These are phyloP conservation scores for Jatropha podagrica DNA, from an alignment of 441 rosid species.

Conservation along the genomic window DNA sequence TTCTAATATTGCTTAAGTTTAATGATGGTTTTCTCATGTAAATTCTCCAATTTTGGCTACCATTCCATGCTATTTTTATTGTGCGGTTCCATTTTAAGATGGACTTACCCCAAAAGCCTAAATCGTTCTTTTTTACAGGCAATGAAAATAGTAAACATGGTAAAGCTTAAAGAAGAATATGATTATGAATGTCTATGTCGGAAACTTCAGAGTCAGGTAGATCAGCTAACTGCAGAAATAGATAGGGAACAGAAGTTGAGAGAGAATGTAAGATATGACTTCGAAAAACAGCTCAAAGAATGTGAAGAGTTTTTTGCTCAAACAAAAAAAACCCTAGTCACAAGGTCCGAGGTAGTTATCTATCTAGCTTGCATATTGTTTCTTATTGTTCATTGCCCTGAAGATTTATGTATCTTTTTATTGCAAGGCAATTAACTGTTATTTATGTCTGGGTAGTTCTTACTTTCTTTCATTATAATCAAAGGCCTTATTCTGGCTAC, in stretches of 20 bases:
- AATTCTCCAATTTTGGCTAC: not conserved
- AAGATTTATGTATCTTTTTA: not conserved
- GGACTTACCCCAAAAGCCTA: slow-evolving; percentile 14
- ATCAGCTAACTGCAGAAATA: slow-evolving; percentile 75
- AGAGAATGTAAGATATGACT: slow-evolving; percentile 47
- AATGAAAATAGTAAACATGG: slow-evolving; percentile 85
- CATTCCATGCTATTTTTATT: not conserved
- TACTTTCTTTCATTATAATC: slow-evolving; percentile 3
- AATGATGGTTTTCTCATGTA: not conserved
- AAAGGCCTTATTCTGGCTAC: not conserved
- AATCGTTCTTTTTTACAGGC: slow-evolving; percentile 54
- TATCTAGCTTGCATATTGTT: slow-evolving; percentile 29
- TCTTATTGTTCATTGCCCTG: not conserved
- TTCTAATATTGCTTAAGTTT: not conserved
- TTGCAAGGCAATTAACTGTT: not conserved
- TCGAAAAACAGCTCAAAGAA: slow-evolving; percentile 54
- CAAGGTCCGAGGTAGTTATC: slow-evolving; percentile 81
- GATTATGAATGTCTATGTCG: slow-evolving; percentile 89
- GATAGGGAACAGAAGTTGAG: slow-evolving; percentile 77
- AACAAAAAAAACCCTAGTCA: slow-evolving; percentile 44
- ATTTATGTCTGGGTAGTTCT: slow-evolving; percentile 5
- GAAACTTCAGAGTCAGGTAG: slow-evolving; percentile 74
- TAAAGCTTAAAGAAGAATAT: slow-evolving; percentile 91
- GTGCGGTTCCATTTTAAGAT: not conserved
- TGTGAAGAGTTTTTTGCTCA: slow-evolving; percentile 48